These are phyloP conservation scores for Fusarium sp. DNA, from an alignment of 2,329 filamentous ascomycete genomes.

Conservation along the genomic window DNA sequence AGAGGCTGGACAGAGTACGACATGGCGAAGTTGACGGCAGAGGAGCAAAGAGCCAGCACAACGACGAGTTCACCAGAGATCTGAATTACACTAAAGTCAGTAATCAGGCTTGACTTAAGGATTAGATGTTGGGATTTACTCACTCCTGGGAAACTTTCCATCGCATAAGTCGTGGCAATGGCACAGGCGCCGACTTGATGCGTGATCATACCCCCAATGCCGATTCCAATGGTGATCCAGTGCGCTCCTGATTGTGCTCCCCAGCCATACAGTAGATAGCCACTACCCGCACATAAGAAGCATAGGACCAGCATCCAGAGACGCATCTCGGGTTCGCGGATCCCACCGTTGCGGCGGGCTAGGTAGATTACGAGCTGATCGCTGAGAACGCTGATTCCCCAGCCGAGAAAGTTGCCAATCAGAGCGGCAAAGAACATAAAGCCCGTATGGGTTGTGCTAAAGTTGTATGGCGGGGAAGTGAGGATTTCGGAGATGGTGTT, in stretches of 20 bases:
- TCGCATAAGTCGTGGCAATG: conserved; percentile 13
- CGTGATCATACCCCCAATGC: conserved; percentile 12
- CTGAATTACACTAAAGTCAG: background rate
- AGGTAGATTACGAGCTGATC: conserved; percentile 13
- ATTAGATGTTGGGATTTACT: background rate
- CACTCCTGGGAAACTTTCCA: conserved; percentile 13
- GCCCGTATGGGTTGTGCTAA: conserved; percentile 7
- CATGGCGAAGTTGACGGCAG: conserved; percentile 14
- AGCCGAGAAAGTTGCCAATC: conserved; percentile 13
- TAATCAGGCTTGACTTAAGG: background rate
- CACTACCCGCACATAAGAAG: conserved; percentile 3
- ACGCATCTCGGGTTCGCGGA: conserved; percentile 17
- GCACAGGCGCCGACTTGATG: conserved; percentile 14
- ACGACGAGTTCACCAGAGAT: conserved; percentile 14
- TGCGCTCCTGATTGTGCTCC: conserved; percentile 11
- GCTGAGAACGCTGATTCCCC: conserved; percentile 4
- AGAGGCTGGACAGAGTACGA: conserved; percentile 18
- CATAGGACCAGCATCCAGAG: conserved; percentile 13
- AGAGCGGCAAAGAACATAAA: conserved; percentile 16
- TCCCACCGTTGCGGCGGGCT: conserved; percentile 4
- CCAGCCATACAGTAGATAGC: conserved; percentile 20
- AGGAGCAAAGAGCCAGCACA: conserved; percentile 9
- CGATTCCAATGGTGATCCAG: conserved; percentile 9
- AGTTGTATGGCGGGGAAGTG: conserved; percentile 7
- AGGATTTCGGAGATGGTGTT: conserved; percentile 16